A percentile compares a stretch with the other conserved stretches of the same genome.
Evolutionary conservation across 805 yeast species (phyloP).

Genomic region (Lipomyces oligophaga): DNA sequence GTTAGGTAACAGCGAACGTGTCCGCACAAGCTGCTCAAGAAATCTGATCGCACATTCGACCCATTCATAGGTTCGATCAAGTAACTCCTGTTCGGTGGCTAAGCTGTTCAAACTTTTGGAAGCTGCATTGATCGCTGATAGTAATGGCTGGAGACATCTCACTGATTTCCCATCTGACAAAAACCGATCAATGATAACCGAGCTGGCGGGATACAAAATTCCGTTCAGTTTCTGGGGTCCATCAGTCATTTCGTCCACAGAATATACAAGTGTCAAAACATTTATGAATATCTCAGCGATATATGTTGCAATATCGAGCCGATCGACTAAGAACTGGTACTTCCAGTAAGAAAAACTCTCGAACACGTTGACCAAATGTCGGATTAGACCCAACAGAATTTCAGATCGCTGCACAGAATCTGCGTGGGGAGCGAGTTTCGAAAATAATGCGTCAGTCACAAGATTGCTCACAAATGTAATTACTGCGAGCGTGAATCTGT

Average conservation of each 20-base stretch:
- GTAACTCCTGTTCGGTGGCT: conserved; percentile 45
- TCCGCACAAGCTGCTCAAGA: conserved; percentile 52
- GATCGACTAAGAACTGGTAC: conserved; percentile 54
- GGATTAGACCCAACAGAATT: conserved; percentile 52
- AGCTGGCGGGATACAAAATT: conserved; percentile 51
- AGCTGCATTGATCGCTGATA: conserved; percentile 48
- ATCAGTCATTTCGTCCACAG: conserved; percentile 44
- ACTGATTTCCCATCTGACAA: conserved; percentile 46
- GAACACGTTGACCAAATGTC: conserved; percentile 61
- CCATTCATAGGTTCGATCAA: conserved; percentile 50
- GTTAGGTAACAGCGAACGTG: conserved; percentile 51
- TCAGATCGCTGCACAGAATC: conserved; percentile 45
- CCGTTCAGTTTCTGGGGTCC: conserved; percentile 46
- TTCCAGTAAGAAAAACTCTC: conserved; percentile 74
- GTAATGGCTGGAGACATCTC: conserved; percentile 54
- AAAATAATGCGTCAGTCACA: conserved; percentile 44
- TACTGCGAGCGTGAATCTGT: conserved; percentile 57
- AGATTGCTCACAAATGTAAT: conserved; percentile 54
- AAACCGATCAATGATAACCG: conserved; percentile 52
- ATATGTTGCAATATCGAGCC: conserved; percentile 48
- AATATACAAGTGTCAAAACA: conserved; percentile 52
- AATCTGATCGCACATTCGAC: conserved; percentile 52
- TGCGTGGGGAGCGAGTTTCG: conserved; percentile 34
- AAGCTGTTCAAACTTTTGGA: conserved; percentile 40
- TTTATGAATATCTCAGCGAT: conserved; percentile 47